Evolutionary conservation across 768 basidiomycete species (phyloP), one percentile per base, ranked within the genome.

Genomic region (Tulasnella sp.): DNA sequence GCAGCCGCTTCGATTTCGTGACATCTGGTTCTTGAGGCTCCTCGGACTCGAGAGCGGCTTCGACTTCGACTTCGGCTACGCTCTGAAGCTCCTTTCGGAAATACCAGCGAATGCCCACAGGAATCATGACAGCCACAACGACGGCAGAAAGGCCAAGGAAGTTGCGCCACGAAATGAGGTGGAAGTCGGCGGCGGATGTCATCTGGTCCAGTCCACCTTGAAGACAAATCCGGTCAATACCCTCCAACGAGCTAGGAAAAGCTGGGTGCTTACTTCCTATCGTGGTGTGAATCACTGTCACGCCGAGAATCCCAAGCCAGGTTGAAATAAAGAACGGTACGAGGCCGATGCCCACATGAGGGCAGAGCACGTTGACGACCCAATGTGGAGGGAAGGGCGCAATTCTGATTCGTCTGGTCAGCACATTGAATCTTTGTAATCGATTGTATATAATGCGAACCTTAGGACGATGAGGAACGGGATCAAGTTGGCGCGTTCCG

Each of bases 161-260:
- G 83, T 98, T 98, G 77, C 88, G 88, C 90, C 92, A 91, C 76
- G 95, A 97, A 79, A 99, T 89, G 70, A 99, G 87, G 83, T 97
- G 91, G 82, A 99, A 98, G 82, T 99, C 97, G 40, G 89, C 92
- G 0, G 96, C 87, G 67, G 91, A 91, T 6, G 96, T 97, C 97
- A 99, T 98, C 77, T 95, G 90, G 79, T 98, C 96, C 37, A 99
- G 86, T 8, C 96, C 91, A 15, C 82, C 82, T 64, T 29, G 70
- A 29, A 71, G 22, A 58, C 15, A 25, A 19, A 14, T 54, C 17
- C 6, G 34, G 2, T 40, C 74, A 67, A 68, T 31, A 40, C 42
- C 29, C 69, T 22, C 25, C 36, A 45, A 64, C n/a, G 25, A 36
- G 17, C 36, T 71, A 71, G 31, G 31, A 14, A 15, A 40, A 3